Base-by-base conservation (phyloP, 2,329 filamentous ascomycete genomes). In the Biscogniauxia sp. region DNA sequence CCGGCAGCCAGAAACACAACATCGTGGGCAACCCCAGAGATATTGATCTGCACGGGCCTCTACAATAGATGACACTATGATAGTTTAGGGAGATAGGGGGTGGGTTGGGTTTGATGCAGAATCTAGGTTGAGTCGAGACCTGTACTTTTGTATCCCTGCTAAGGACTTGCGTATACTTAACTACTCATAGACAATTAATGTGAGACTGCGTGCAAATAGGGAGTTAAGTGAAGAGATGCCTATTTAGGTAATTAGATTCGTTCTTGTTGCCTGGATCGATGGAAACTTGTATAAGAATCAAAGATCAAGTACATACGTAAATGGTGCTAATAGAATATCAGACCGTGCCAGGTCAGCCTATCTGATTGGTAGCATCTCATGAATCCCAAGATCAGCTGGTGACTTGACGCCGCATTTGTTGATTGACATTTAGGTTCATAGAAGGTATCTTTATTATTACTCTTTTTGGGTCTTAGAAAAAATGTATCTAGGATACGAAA, bases 401-500 rank as follows among this genome's bases (percentile, higher is more conserved):
- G 37, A 41, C 26, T 5, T 28, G 26, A 28, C 5, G 5, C 26
- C n/a, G n/a, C n/a, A n/a, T n/a, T 28, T 28, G 26, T 9, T 28
- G 26, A 9, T 28, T 28, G 26, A 5, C 9, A 28, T 9, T 9
- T 9, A 9, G 9, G 32, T 53, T 58, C 28, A 53, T 53, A 52
- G 26, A 28, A 9, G 9, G 9, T 9, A 28, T 9, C 26, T 28
- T 28, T 9, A 28, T 5, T 28, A 28, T 28, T 9, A 28, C 9
- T 5, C 26, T 28, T 28, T 28, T 28, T 9, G 26, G 26, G 53
- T 25, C 55, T 60, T 55, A 56, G 19, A 23, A 59, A 41, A 41
- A n/a, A n/a, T n/a, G n/a, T n/a, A 50, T 19, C 8, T 25, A 19
- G 57, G 61, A 23, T 53, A 57, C 20, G 26, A 53, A 13, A 55